These are phyloP conservation scores for Arabidopsis thaliana DNA, from an alignment of 345 rosid species.

Conservation along the genomic window TAIR10.1 NC_003070.9:3837501-3838000, in stretches of 20 bases:
- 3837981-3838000: constrained; percentile 25
- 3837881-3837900: constrained; percentile 36
- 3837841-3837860: constrained; percentile 20
- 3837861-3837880: constrained; percentile 27
- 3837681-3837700: constrained; percentile 7
- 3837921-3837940: constrained; percentile 6
- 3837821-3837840: neutral
- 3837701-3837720: constrained; percentile 5
- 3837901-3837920: neutral
- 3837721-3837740: neutral
- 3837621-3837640: constrained; percentile 44
- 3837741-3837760: neutral
- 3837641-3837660: constrained; percentile 24
- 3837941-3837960: constrained; percentile 33
- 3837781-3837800: neutral
- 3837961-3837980: constrained; percentile 24
- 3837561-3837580: constrained; percentile 37
- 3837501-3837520: constrained; percentile 30
- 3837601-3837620: constrained; percentile 34
- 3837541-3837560: constrained; percentile 17
- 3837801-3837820: neutral
- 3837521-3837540: constrained; percentile 40
- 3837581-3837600: constrained; percentile 27
- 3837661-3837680: constrained; percentile 25
- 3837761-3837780: neutral